A percentile compares a stretch with the other conserved stretches of the same genome.
These are phyloP conservation scores for Cyclostephanos invisitatus DNA, from an alignment of 108 stramenopile species.

Conservation along the genomic window DNA sequence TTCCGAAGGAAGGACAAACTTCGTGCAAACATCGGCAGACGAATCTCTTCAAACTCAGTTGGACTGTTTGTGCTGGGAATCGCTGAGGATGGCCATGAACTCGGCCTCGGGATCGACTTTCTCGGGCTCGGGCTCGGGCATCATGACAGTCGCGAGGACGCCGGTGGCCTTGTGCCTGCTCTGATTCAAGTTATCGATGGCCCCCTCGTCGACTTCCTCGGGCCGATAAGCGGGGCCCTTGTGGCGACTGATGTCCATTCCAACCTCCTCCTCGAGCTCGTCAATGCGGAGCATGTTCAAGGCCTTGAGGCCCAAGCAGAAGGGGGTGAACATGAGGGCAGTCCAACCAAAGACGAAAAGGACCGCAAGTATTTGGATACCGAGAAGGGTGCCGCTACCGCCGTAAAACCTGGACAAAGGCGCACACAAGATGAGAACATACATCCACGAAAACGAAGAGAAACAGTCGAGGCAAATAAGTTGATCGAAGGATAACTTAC, in stretches of 20 bases:
- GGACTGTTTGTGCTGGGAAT: too few species aligned
- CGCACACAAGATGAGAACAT: constrained; percentile 65
- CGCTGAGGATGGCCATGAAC: too few species aligned
- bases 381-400: constrained; percentile 73
- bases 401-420: constrained; percentile 46
- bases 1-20: too few species aligned
- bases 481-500: background rate
- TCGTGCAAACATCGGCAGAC: too few species aligned
- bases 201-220: background rate
- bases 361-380: constrained; percentile 63
- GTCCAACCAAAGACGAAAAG: constrained; percentile 87
- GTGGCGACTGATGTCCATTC: constrained; percentile 83
- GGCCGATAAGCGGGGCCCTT: constrained; percentile 72
- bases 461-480: constrained; percentile 73
- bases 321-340: constrained; percentile 63
- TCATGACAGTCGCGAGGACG: too few species aligned
- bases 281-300: constrained; percentile 86
- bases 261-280: constrained; percentile 81
- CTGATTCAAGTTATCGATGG: background rate
- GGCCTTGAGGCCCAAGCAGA: constrained; percentile 73
- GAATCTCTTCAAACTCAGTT: too few species aligned
- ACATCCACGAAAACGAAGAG: constrained; percentile 49
- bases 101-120: too few species aligned
- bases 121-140: too few species aligned
- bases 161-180: too few species aligned